These are phyloP conservation scores for Ilyonectria destructans DNA, from an alignment of 2,329 filamentous ascomycete species.

Conservation along the genomic window DNA sequence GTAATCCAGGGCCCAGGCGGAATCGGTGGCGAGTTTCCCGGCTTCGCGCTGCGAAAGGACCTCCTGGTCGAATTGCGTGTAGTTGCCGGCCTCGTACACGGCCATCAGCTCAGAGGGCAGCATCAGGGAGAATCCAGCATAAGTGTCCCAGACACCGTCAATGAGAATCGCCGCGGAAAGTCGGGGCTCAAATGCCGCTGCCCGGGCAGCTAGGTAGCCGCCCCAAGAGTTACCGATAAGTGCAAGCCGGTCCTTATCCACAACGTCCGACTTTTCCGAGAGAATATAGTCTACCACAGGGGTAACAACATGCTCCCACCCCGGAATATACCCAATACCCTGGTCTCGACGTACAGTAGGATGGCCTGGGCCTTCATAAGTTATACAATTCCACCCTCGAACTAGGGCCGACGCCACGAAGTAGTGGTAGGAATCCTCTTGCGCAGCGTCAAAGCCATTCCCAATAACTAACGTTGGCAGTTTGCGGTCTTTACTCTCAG, in stretches of 20 bases:
- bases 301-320: constrained; percentile 60
- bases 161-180: constrained; percentile 57
- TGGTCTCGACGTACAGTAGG: constrained; percentile 59
- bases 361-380: constrained; percentile 65
- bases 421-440: constrained; percentile 62
- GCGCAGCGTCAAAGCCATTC: constrained; percentile 61
- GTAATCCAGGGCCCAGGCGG: constrained; percentile 31
- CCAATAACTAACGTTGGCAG: constrained; percentile 60
- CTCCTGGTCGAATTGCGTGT: constrained; percentile 19
- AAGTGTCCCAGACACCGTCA: constrained; percentile 56
- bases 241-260: constrained; percentile 54
- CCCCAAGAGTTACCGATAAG: constrained; percentile 61
- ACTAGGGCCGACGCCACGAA: constrained; percentile 54
- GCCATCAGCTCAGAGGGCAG: constrained; percentile 41
- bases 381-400: constrained; percentile 61
- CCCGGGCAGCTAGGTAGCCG: constrained; percentile 58
- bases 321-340: constrained; percentile 59
- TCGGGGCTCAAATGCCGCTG: constrained; percentile 62
- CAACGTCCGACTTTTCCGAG: constrained; percentile 39
- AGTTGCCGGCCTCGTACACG: constrained; percentile 26
- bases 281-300: constrained; percentile 59
- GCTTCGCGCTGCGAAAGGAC: constrained; percentile 3
- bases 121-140: constrained; percentile 52
- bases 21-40: background rate
- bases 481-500: constrained; percentile 33